A percentile compares a stretch with the other conserved stretches of the same genome.
phyloP scores from a whole-genome alignment of 495 filamentous ascomycete genomes.

The Neurospora intermedia region DNA sequence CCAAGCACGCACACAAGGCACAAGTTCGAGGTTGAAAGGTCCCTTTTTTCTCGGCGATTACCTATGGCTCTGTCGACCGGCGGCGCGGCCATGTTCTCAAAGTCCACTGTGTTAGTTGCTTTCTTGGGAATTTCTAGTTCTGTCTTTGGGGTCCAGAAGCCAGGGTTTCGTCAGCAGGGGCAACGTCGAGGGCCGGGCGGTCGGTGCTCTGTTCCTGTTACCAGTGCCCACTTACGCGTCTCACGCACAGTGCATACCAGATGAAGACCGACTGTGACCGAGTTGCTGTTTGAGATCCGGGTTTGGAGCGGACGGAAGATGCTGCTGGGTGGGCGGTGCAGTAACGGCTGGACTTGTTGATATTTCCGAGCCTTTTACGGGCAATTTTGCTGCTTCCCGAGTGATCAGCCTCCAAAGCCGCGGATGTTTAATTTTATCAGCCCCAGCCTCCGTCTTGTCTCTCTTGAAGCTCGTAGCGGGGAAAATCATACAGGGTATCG shows the following conservation, averaged over 20 bases:
- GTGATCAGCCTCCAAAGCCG: not conserved
- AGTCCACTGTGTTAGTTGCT: not conserved
- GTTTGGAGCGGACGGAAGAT: not conserved
- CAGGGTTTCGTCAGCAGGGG: slow-evolving; percentile 14
- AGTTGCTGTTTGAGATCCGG: not conserved
- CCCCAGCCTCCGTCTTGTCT: not conserved
- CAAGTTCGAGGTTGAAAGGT: not conserved
- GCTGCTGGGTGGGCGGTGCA: not conserved
- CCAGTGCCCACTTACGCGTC: not conserved
- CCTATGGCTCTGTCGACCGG: not conserved
- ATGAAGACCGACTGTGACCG: not conserved
- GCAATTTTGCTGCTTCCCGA: not conserved
- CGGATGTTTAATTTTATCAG: no score
- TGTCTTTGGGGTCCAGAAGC: not conserved
- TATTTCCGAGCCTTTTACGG: not conserved
- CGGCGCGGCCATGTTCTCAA: not conserved
- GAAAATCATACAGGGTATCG: not conserved
- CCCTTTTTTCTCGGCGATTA: not conserved
- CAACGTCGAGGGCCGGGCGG: not conserved
- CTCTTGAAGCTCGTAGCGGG: not conserved
- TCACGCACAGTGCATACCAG: not conserved
- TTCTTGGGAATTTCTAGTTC: not conserved
- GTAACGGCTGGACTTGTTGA: not conserved
- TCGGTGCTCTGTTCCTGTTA: not conserved
- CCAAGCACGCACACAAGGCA: not conserved